Percentiles rank a stretch among this genome's conserved stretches.
Conservation (phyloP, 352 stramenopile species). For the Globisporangium ultimum region DNA sequence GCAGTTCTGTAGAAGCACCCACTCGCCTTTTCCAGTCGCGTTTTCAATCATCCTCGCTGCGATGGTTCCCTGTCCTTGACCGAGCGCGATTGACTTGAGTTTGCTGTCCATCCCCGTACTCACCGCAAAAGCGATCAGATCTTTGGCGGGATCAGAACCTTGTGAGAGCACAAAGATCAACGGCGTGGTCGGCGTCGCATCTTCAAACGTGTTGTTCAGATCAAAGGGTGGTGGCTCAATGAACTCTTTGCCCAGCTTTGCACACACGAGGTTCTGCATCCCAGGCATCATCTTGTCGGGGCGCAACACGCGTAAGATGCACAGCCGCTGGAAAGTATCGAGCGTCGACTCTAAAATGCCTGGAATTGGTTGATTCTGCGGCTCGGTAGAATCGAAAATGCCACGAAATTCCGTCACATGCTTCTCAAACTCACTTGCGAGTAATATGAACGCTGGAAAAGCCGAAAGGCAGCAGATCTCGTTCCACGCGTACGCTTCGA, state of each 20-base stretch:
- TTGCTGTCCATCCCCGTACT: conserved; percentile 84
- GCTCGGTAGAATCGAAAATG: conserved; percentile 83
- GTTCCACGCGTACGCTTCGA: conserved; percentile 76
- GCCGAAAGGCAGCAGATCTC: conserved; percentile 76
- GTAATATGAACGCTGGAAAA: conserved; percentile 54
- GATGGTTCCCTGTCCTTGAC: conserved; percentile 90
- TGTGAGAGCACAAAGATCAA: conserved; percentile 94
- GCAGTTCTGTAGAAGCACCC: conserved; percentile 95
- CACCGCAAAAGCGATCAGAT: conserved; percentile 89
- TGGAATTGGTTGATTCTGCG: conserved; percentile 73
- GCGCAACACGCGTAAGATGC: conserved; percentile 71
- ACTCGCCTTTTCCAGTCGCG: conserved; percentile 87
- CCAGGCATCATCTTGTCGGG: conserved; percentile 85
- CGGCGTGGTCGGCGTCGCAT: conserved; percentile 86
- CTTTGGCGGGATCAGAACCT: conserved; percentile 92
- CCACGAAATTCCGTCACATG: conserved; percentile 51
- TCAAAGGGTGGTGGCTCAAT: conserved; percentile 91
- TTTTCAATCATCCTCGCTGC: conserved; percentile 90
- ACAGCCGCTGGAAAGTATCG: conserved; percentile 83
- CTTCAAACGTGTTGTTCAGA: conserved; percentile 88
- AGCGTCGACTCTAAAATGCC: conserved; percentile 50
- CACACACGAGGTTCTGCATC: conserved; percentile 88
- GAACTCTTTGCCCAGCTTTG: conserved; percentile 84
- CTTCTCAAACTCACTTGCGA: conserved; percentile 45
- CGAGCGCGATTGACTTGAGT: conserved; percentile 92